Percentiles rank a stretch among this genome's conserved stretches.
Conservation (phyloP, 805 yeast species). For the Hanseniaspora vineae region DNA sequence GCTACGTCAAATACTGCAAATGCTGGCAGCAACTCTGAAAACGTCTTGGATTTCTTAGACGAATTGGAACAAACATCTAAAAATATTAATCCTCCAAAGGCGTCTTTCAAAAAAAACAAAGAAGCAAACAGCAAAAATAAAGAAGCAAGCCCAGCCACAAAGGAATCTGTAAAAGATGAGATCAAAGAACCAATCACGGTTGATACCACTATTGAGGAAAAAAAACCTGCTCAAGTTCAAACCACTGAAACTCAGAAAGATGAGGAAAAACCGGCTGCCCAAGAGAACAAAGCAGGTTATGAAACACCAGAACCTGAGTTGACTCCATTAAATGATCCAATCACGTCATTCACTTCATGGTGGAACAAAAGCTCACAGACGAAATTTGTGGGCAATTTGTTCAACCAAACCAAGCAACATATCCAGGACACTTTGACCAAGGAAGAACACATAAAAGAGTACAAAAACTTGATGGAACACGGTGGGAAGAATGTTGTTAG, state of each 20-base stretch:
- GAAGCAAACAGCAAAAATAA: constrained; percentile 5
- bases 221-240: too few relatives aligned
- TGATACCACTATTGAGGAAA: too few relatives aligned
- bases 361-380: constrained; percentile 56
- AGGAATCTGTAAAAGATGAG: constrained; percentile 3
- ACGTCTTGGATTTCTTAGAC: constrained; percentile 37
- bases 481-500: constrained; percentile 17
- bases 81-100: constrained; percentile 11
- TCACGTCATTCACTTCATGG: constrained; percentile 57
- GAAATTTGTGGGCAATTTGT: constrained; percentile 47
- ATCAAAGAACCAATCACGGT: too few relatives aligned
- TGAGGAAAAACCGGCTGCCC: constrained; percentile 13
- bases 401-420: constrained; percentile 35
- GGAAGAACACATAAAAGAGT: constrained; percentile 19
- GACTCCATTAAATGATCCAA: constrained; percentile 38
- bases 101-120: constrained; percentile 13
- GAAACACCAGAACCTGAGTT: constrained; percentile 10
- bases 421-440: constrained; percentile 27
- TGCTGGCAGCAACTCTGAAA: constrained; percentile 24
- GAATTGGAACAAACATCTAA: constrained; percentile 56
- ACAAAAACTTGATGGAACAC: constrained; percentile 7
- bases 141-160: constrained; percentile 9
- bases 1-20: constrained; percentile 12
- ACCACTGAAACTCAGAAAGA: too few relatives aligned
- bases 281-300: constrained; percentile 6